Conservation (phyloP, 371 early-diverging fungal species). For the Dinochytrium kinnereticum region DNA sequence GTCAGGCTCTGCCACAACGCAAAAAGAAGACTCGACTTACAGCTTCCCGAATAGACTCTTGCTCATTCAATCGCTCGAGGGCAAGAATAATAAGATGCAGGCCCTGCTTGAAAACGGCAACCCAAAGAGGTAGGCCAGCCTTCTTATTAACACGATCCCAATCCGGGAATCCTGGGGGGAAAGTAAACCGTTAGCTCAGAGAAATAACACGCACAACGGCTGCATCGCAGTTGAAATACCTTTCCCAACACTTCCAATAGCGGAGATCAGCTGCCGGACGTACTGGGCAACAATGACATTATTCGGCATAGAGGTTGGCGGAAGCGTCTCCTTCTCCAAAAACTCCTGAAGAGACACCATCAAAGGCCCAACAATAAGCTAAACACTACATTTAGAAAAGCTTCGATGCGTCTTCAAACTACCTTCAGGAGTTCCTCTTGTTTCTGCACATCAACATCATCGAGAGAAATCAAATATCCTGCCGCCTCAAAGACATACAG, state of each 20-base stretch:
- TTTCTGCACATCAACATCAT: constrained; percentile 66
- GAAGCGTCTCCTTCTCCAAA: constrained; percentile 54
- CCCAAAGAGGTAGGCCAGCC: constrained; percentile 56
- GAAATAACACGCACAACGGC: background rate
- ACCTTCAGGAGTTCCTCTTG: constrained; percentile 79
- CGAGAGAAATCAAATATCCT: constrained; percentile 83
- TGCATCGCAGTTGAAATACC: no score
- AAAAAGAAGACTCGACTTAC: constrained; percentile 39
- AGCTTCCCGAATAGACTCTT: constrained; percentile 79
- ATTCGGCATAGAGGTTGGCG: constrained; percentile 52
- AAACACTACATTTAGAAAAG: constrained; percentile 2
- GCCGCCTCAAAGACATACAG: constrained; percentile 91
- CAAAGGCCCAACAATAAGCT: constrained; percentile 77
- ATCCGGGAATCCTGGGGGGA: constrained; percentile 77
- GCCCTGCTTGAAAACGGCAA: constrained; percentile 76
- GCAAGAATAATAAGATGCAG: constrained; percentile 80
- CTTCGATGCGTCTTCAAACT: no score
- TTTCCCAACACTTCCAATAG: constrained; percentile 87
- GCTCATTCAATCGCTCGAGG: constrained; percentile 68
- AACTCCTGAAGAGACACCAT: constrained; percentile 70
- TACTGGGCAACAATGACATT: constrained; percentile 74
- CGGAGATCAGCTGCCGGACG: constrained; percentile 82
- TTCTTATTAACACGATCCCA: constrained; percentile 44
- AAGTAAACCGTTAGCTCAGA: background rate
- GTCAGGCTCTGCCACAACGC: background rate